These are phyloP conservation scores for Fraxinus quadrangulata DNA, from an alignment of 257 asterid genomes.

Conservation along the genomic window DNA sequence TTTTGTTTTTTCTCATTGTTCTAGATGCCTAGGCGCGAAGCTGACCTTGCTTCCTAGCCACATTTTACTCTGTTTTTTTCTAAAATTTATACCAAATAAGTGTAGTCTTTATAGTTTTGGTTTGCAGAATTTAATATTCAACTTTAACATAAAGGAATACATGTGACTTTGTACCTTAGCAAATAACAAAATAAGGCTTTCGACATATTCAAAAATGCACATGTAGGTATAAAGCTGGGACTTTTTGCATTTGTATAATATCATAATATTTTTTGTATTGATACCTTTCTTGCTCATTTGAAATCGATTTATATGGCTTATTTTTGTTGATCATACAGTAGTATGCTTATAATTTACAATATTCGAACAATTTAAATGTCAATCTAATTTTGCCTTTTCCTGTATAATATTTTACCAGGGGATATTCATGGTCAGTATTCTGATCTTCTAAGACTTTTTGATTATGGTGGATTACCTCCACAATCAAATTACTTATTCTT, in stretches of 20 bases:
- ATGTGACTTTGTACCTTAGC: neutral
- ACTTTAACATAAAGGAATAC: neutral
- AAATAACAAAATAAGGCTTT: neutral
- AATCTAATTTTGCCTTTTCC: neutral
- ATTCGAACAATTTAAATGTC: neutral
- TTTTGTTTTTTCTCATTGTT: too few species aligned
- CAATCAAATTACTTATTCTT: slow-evolving; percentile 8
- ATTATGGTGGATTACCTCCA: slow-evolving; percentile 7
- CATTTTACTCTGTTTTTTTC: neutral
- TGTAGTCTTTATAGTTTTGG: neutral
- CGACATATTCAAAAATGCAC: neutral
- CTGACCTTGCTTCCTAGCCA: too few species aligned
- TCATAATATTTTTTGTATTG: neutral
- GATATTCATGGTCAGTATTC: slow-evolving; percentile 12
- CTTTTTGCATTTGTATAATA: neutral
- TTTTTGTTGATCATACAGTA: neutral
- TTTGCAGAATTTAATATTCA: neutral
- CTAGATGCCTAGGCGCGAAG: too few species aligned
- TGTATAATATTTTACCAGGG: neutral
- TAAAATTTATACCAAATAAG: neutral
- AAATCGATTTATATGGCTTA: neutral
- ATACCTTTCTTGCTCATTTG: neutral
- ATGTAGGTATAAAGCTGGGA: neutral
- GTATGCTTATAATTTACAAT: neutral
- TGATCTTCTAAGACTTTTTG: slow-evolving; percentile 8